Evolutionary conservation across 805 yeast species (phyloP), one percentile per base, ranked within the genome.

Genomic region (Priceomyces haplophilus): DNA sequence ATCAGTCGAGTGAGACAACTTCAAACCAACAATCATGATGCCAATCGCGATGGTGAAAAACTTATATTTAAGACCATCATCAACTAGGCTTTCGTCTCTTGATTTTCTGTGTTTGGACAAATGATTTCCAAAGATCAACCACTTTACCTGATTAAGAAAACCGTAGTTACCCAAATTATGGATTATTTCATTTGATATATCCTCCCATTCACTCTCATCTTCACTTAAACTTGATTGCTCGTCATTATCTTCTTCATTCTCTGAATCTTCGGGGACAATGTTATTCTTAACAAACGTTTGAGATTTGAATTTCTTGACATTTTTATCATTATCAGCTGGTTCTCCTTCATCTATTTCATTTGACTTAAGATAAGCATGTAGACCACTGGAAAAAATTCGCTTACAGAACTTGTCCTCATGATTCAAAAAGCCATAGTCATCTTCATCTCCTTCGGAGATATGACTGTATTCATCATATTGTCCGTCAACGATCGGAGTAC

Each of bases 31-130:
- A 31, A 71, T 62, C 45, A 66, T 55, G 4, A 71, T 70, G 15
- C 75, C 75, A 31, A 71, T 52, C 7, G 73, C 69, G 27, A 71
- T 61, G 35, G 72, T 64, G 34, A 71, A 56, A 42, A 71, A 71
- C 51, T 68, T 71, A 48, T 66, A 67, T 53, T 65, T 67, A 44
- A 71, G 55, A 29, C 58, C 54, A 48, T 71, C 76, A 39, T 71
- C 75, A 24, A 64, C 69, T 27, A 62, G 49, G 13, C 49, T 44
- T 25, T 57, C 62, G 32, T 56, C 50, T 20, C 51, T 54, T 30
- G 49, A 49, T 36, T 51, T 55, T 38, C 38, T 41, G 21, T 29
- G 36, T 11, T 38, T 41, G 3, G 40, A 15, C 18, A 37, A 25
- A n/a, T 54, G 41, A 29, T 37, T 33, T 4, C 73, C 72, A 27